These are phyloP conservation scores for Boletus pseudo-olivaceus DNA, from an alignment of 768 basidiomycete genomes.

Conservation along the genomic window DNA sequence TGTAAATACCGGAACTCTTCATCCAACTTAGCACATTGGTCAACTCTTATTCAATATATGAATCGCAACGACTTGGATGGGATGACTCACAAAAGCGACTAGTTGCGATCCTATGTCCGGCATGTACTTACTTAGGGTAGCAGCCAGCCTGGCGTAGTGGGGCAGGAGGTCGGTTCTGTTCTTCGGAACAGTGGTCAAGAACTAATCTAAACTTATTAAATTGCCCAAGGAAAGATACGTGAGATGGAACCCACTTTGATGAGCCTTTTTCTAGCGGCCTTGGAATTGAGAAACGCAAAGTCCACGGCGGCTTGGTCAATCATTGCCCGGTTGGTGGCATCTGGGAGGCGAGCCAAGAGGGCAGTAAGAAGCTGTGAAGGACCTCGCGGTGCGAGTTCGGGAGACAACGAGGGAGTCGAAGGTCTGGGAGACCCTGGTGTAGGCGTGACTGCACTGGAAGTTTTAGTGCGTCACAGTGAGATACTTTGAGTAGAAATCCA, in stretches of 20 bases:
- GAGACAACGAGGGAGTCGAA: conserved; percentile 55
- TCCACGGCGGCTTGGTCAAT: conserved; percentile 95
- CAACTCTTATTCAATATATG: neutral
- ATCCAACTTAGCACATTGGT: conserved; percentile 60
- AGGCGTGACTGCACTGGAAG: conserved; percentile 49
- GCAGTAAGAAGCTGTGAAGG: conserved; percentile 92
- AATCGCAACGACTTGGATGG: neutral
- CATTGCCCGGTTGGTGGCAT: conserved; percentile 85
- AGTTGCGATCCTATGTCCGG: conserved; percentile 86
- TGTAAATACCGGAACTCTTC: conserved; percentile 97
- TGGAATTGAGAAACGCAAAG: conserved; percentile 95
- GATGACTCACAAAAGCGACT: conserved; percentile 64
- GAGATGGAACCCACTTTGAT: conserved; percentile 56
- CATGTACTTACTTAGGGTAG: conserved; percentile 89
- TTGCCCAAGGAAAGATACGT: neutral
- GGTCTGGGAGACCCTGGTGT: conserved; percentile 67
- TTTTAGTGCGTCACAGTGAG: conserved; percentile 40
- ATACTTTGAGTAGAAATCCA: conserved; percentile 7
- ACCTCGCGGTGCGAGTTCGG: conserved; percentile 78
- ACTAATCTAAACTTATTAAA: conserved; percentile 41
- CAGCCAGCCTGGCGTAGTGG: conserved; percentile 87
- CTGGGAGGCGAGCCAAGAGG: conserved; percentile 84
- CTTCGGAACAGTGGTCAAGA: conserved; percentile 79
- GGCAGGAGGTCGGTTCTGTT: conserved; percentile 88
- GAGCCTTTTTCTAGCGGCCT: conserved; percentile 89